A percentile compares a stretch with the other conserved stretches of the same genome.
Evolutionary conservation across 371 early-diverging fungal species (phyloP).

Genomic region (Catenaria anguillulae): DNA sequence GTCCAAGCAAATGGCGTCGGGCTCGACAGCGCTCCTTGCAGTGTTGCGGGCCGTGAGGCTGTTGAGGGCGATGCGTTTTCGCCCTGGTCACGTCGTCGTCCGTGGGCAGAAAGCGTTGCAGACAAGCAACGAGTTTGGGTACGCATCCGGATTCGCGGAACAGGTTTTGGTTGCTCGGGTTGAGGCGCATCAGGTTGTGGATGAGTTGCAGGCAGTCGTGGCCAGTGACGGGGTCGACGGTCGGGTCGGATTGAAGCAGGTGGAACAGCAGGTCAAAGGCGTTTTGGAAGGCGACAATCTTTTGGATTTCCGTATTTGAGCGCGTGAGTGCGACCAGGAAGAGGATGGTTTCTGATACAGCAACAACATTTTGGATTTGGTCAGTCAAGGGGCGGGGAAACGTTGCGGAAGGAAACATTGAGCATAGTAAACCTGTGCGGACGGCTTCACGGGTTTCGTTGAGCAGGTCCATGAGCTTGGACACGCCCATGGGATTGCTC

Average conservation of each 20-base stretch:
- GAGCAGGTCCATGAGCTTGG: slow-evolving; percentile 77
- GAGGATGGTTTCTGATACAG: slow-evolving; percentile 80
- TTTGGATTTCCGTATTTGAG: slow-evolving; percentile 86
- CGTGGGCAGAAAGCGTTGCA: neutral
- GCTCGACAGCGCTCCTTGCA: neutral
- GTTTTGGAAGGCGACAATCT: slow-evolving; percentile 93
- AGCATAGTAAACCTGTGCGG: slow-evolving; percentile 88
- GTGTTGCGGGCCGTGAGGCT: too few species aligned
- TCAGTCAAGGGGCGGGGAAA: too few species aligned
- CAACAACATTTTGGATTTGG: too few species aligned
- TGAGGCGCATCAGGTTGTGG: slow-evolving; percentile 77
- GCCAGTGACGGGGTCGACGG: slow-evolving; percentile 49
- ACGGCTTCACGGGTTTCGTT: slow-evolving; percentile 85
- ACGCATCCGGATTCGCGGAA: slow-evolving; percentile 64
- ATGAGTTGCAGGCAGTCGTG: slow-evolving; percentile 88
- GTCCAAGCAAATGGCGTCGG: slow-evolving; percentile 20
- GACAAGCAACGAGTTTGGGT: neutral
- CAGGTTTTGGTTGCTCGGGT: slow-evolving; percentile 88
- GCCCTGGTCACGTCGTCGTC: slow-evolving; percentile 1
- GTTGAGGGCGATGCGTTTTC: too few species aligned
- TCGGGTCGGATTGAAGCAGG: slow-evolving; percentile 42
- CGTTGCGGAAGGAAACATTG: too few species aligned
- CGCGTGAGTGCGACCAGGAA: slow-evolving; percentile 74
- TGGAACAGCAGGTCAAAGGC: slow-evolving; percentile 79
- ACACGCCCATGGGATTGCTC: slow-evolving; percentile 76